Evolutionary conservation across 225 moss, liverwort and hornwort genomes (phyloP).

Genomic region (Takakia lepidozioides): DNA sequence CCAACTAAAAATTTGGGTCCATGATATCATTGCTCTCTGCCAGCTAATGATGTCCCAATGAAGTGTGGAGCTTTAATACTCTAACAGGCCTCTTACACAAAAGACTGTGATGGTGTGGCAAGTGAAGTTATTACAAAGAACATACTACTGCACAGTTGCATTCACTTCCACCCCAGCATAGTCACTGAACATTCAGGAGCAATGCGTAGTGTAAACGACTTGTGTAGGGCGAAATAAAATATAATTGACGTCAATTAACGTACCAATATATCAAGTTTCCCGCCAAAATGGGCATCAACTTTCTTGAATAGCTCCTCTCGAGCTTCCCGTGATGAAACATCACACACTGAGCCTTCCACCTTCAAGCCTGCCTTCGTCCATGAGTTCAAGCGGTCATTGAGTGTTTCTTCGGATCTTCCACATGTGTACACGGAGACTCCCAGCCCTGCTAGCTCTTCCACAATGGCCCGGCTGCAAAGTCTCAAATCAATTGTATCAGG

Average conservation of each 20-base stretch:
- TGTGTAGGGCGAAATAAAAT: neutral
- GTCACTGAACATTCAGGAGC: neutral
- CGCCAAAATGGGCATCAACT: slow-evolving; percentile 11
- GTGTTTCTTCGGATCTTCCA: slow-evolving; percentile 11
- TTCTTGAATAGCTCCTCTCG: slow-evolving; percentile 14
- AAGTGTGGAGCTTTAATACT: no score
- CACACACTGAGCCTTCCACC: slow-evolving; percentile 21
- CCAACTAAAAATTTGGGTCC: no score
- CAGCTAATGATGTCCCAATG: no score
- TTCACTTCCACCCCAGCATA: no score
- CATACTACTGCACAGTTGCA: no score
- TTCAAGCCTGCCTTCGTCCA: slow-evolving; percentile 21
- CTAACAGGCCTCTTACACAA: no score
- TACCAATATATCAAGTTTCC: slow-evolving; percentile 27
- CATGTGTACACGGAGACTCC: slow-evolving; percentile 26
- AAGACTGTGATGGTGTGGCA: no score
- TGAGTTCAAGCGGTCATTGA: slow-evolving; percentile 10
- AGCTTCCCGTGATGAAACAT: slow-evolving; percentile 9
- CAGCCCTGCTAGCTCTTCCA: slow-evolving; percentile 23
- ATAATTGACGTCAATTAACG: neutral
- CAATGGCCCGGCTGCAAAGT: slow-evolving; percentile 25
- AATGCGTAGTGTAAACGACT: neutral
- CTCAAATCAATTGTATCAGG: no score
- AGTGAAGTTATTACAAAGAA: no score
- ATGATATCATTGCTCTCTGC: no score